Conservation (phyloP, 768 basidiomycete species). For the Austroboletus eburneus region DNA sequence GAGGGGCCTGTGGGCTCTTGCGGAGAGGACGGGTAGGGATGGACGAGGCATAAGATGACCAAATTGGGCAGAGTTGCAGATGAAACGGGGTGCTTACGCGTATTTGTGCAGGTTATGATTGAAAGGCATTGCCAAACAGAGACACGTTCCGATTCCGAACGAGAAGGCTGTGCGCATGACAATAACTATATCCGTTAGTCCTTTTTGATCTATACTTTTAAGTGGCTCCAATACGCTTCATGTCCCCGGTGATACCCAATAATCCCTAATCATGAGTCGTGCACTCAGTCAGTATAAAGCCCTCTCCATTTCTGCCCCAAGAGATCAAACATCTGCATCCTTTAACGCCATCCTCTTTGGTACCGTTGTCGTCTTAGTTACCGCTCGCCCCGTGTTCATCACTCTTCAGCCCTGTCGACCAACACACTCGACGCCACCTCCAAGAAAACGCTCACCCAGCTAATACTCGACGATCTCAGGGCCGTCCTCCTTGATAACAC, state of each 20-base stretch:
- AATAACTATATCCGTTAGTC: not conserved
- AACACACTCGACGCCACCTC: slow-evolving; percentile 34
- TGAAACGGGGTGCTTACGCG: not conserved
- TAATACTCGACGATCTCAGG: slow-evolving; percentile 58
- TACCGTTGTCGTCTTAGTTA: slow-evolving; percentile 8
- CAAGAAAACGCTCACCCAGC: slow-evolving; percentile 53
- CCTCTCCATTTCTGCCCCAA: slow-evolving; percentile 12
- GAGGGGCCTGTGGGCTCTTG: slow-evolving; percentile 51
- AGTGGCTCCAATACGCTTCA: too few relatives aligned
- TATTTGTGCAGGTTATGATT: slow-evolving; percentile 22
- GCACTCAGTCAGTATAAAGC: slow-evolving; percentile 16
- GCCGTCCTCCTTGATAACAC: slow-evolving; percentile 31
- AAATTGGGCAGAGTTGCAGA: too few relatives aligned
- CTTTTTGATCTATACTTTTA: too few relatives aligned
- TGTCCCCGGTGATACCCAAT: too few relatives aligned
- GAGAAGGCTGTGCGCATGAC: slow-evolving; percentile 14
- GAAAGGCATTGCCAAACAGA: slow-evolving; percentile 17
- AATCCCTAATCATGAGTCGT: slow-evolving; percentile 19
- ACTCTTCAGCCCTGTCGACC: slow-evolving; percentile 8
- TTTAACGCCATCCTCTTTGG: slow-evolving; percentile 16
- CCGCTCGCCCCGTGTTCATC: slow-evolving; percentile 9
- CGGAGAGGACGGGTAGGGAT: slow-evolving; percentile 36
- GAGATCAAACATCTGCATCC: slow-evolving; percentile 1
- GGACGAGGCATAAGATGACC: too few relatives aligned
- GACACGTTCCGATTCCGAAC: slow-evolving; percentile 5